Percentiles rank a stretch among this genome's conserved stretches.
Evolutionary conservation across 345 rosid genomes (phyloP).

Genomic region (Sonneratia caseolaris): DNA sequence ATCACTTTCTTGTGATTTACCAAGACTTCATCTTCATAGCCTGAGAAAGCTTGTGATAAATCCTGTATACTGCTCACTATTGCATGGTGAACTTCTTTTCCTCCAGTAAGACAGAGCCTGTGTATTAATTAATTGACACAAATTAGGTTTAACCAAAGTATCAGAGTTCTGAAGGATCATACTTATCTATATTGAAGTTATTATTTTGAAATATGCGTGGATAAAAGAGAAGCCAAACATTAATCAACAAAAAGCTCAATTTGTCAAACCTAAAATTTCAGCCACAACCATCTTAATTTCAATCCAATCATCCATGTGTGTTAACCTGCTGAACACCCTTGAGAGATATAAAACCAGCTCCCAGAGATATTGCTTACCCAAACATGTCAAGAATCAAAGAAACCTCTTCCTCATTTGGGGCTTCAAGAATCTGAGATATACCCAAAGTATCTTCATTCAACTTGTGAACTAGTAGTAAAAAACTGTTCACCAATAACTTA

Average conservation of each 20-base stretch:
- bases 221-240: not conserved
- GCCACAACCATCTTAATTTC: not conserved
- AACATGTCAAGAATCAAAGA: slow-evolving; percentile 75
- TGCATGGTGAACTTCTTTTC: slow-evolving; percentile 92
- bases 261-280: not conserved
- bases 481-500: not conserved
- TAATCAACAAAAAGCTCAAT: not conserved
- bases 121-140: not conserved
- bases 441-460: not conserved
- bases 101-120: slow-evolving; percentile 86
- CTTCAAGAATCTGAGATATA: slow-evolving; percentile 72
- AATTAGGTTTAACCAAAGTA: not conserved
- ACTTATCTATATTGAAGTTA: not conserved
- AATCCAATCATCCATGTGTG: not conserved
- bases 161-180: not conserved
- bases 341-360: not conserved
- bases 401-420: slow-evolving; percentile 86
- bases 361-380: slow-evolving; percentile 38
- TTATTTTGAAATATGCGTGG: not conserved
- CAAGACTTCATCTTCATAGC: slow-evolving; percentile 92
- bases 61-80: slow-evolving; percentile 91
- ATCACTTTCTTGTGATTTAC: slow-evolving; percentile 30
- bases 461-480: not conserved
- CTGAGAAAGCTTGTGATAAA: slow-evolving; percentile 64
- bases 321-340: not conserved